Evolutionary conservation across 805 yeast genomes (phyloP).

Genomic region (Torulaspora indica): DNA sequence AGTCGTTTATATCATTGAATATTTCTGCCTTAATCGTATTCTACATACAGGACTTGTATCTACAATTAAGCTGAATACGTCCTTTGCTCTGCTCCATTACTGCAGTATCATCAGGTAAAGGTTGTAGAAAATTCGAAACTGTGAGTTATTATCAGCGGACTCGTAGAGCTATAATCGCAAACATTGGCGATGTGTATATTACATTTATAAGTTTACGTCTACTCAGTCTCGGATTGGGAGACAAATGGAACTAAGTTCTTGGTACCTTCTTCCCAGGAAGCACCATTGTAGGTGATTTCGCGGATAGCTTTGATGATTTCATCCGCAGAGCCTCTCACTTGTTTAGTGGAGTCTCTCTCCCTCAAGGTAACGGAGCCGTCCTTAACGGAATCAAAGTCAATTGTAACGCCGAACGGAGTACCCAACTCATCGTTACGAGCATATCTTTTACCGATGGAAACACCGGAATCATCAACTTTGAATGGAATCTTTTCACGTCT

Average conservation of each 20-base stretch:
- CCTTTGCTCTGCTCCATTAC: no score
- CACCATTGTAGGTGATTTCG: conserved; percentile 68
- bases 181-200: not conserved
- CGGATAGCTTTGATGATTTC: conserved; percentile 71
- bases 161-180: not conserved
- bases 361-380: conserved; percentile 89
- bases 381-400: conserved; percentile 87
- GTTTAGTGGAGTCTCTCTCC: conserved; percentile 95
- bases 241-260: conserved; percentile 66
- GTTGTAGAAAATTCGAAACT: not conserved
- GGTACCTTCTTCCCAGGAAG: conserved; percentile 84
- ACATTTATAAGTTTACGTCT: not conserved
- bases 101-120: not conserved
- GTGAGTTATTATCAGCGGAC: not conserved
- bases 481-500: conserved; percentile 83
- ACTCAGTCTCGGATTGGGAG: conserved; percentile 46
- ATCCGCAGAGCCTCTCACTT: conserved; percentile 85
- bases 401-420: conserved; percentile 97
- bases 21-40: no score
- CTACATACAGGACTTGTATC: no score
- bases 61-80: not conserved
- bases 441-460: conserved; percentile 95
- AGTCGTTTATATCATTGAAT: no score
- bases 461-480: conserved; percentile 95
- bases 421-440: conserved; percentile 98